A percentile compares a stretch with the other conserved stretches of the same genome.
Evolutionary conservation across 345 rosid species (phyloP).

Genomic region (Eucalyptus grandis): DNA sequence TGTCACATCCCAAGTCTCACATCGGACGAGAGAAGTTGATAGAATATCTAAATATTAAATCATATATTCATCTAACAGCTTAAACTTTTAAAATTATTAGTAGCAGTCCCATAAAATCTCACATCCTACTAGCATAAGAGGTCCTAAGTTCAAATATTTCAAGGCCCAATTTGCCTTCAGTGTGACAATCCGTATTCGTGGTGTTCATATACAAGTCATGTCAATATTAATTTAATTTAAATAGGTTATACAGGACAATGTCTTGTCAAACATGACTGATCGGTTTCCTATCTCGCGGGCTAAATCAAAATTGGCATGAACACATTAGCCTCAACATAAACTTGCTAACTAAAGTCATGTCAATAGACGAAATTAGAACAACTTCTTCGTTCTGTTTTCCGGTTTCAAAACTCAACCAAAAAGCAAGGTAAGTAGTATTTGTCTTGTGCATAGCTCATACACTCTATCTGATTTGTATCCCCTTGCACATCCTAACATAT

Average conservation of each 20-base stretch:
- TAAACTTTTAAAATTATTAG: too few relatives aligned
- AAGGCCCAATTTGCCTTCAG: too few relatives aligned
- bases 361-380: neutral
- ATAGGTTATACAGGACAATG: neutral
- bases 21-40: too few relatives aligned
- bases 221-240: neutral
- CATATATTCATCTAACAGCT: fast-evolving
- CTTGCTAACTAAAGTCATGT: neutral
- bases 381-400: too few relatives aligned
- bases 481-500: too few relatives aligned
- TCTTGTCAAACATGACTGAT: neutral
- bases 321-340: neutral
- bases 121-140: too few relatives aligned
- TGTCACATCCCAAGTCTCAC: too few relatives aligned
- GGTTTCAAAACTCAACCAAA: neutral
- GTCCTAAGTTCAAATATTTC: too few relatives aligned
- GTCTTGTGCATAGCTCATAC: neutral
- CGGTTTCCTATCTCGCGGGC: neutral
- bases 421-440: neutral
- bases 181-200: fast-evolving
- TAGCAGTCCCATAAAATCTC: too few relatives aligned
- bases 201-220: neutral
- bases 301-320: neutral
- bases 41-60: fast-evolving
- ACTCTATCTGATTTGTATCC: too few relatives aligned